phyloP scores from a whole-genome alignment of 2,329 filamentous ascomycete genomes.

The Scedosporium aurantiacum region DNA sequence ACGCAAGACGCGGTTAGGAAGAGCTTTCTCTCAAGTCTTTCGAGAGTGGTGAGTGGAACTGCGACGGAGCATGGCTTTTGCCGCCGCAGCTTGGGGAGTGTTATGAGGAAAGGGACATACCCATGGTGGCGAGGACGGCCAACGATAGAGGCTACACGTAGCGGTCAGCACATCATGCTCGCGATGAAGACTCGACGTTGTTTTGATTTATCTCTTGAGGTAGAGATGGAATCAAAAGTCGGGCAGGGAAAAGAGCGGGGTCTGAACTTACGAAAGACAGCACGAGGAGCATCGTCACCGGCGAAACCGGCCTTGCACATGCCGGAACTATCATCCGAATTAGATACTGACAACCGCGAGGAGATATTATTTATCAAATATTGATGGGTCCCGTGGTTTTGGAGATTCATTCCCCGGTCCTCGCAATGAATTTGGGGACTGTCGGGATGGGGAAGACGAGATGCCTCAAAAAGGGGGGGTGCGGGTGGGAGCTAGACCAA shows the following conservation, averaged over 20 bases:
- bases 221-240: conserved; percentile 12
- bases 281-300: conserved; percentile 99
- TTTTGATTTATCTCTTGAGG: background rate
- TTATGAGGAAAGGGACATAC: conserved; percentile 47
- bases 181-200: background rate
- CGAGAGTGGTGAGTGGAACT: background rate
- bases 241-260: conserved; percentile 24
- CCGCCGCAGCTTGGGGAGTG: background rate
- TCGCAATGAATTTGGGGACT: background rate
- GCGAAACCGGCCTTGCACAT: conserved; percentile 99
- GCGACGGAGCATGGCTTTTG: background rate
- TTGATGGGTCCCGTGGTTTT: background rate
- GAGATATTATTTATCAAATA: background rate
- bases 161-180: conserved; percentile 22
- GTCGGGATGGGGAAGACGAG: conserved; percentile 6
- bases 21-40: background rate
- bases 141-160: conserved; percentile 80
- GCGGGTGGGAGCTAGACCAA: conserved; percentile 9
- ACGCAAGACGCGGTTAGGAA: conserved; percentile 6
- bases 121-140: conserved; percentile 99
- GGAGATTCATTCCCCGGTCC: background rate
- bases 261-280: conserved; percentile 89
- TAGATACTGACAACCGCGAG: background rate
- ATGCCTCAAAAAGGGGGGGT: conserved; percentile 7
- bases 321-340: conserved; percentile 63